Conservation (phyloP, 768 basidiomycete genomes). For the Nidularia sp. region DNA sequence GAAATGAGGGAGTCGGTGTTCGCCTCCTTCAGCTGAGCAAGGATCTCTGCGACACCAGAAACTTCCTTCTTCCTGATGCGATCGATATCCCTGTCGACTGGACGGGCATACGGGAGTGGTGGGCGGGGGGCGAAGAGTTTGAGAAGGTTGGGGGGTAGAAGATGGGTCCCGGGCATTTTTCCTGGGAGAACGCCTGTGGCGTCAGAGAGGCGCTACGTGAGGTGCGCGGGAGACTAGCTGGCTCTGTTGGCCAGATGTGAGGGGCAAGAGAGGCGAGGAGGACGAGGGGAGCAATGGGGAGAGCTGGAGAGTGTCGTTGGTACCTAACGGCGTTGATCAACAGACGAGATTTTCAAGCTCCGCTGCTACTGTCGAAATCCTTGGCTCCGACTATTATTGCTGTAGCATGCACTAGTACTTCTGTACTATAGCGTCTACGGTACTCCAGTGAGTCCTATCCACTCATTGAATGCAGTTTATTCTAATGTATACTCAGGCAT, state of each 20-base stretch:
- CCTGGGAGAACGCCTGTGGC: not conserved
- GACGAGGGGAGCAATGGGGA: not conserved
- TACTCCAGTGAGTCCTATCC: too few species aligned
- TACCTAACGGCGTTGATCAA: not conserved
- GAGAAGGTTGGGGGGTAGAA: slow-evolving; percentile 92
- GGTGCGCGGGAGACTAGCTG: not conserved
- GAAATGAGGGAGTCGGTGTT: slow-evolving; percentile 64
- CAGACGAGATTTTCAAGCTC: not conserved
- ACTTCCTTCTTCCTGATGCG: slow-evolving; percentile 68
- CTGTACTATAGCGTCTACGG: not conserved
- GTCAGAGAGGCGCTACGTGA: not conserved
- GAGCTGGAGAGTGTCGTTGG: not conserved
- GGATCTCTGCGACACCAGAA: slow-evolving; percentile 70
- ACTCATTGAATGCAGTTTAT: not conserved
- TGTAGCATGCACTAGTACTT: not conserved
- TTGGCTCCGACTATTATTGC: not conserved
- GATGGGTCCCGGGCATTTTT: slow-evolving; percentile 69
- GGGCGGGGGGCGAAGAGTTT: slow-evolving; percentile 96
- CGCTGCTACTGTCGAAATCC: not conserved
- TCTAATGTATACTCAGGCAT: not conserved
- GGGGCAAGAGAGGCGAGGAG: not conserved
- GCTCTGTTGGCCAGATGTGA: not conserved
- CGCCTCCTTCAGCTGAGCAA: slow-evolving; percentile 72
- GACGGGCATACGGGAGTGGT: slow-evolving; percentile 80
- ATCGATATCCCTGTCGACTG: slow-evolving; percentile 81